These are phyloP conservation scores for Plasmodium fragile DNA, from an alignment of 169 alveolate species.

Conservation along the genomic window DNA sequence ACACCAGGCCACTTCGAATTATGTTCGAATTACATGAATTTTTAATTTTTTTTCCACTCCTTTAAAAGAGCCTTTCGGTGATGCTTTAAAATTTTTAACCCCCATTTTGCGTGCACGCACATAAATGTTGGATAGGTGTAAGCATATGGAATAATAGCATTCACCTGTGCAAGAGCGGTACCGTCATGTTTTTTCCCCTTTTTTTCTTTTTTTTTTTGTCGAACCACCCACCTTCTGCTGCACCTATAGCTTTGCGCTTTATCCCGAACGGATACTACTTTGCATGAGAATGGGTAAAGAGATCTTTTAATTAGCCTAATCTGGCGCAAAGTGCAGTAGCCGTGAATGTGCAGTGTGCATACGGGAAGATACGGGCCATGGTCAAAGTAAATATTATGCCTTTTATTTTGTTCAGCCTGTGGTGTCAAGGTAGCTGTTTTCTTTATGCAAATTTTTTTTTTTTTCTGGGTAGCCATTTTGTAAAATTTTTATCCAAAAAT, in stretches of 20 bases:
- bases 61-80: background rate
- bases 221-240: background rate
- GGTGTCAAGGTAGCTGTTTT: background rate
- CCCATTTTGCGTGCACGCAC: background rate
- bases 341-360: background rate
- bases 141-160: background rate
- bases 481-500: background rate
- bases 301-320: background rate
- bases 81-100: background rate
- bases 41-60: background rate
- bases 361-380: background rate
- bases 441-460: conserved; percentile 1
- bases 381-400: background rate
- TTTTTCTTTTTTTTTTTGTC: background rate
- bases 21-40: background rate
- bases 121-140: background rate
- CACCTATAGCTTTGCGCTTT: background rate
- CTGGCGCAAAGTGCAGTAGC: background rate
- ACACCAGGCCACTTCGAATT: background rate
- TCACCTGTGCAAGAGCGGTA: background rate
- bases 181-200: background rate
- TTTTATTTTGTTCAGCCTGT: background rate
- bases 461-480: conserved; percentile 2
- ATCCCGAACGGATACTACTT: background rate
- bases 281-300: background rate